phyloP scores from a whole-genome alignment of 192 early-diverging fungal species.

The Backusella morwellensis region DNA sequence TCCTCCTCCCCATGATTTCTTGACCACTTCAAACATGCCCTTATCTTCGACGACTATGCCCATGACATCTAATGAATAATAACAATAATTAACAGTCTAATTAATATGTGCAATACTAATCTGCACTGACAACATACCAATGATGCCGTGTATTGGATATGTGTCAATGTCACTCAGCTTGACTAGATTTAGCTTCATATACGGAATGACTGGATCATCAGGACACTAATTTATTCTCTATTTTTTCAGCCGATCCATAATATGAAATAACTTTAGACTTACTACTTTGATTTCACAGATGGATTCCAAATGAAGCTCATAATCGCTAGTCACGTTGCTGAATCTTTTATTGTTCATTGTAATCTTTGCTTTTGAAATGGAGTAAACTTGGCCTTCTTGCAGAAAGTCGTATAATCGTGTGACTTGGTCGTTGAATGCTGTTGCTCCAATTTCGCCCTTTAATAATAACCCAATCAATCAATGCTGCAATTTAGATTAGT shows the following conservation, averaged over 20 bases:
- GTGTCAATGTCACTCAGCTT: constrained; percentile 63
- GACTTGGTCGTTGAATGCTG: constrained; percentile 89
- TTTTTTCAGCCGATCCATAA: background rate
- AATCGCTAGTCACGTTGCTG: constrained; percentile 81
- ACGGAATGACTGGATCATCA: constrained; percentile 50
- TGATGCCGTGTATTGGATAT: constrained; percentile 62
- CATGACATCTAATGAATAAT: constrained; percentile 65
- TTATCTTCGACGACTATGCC: constrained; percentile 67
- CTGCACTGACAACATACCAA: constrained; percentile 43
- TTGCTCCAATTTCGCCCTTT: constrained; percentile 92
- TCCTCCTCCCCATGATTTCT: constrained; percentile 42
- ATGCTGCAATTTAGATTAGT: too few relatives aligned
- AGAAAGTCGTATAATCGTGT: constrained; percentile 73
- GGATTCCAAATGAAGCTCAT: constrained; percentile 85
- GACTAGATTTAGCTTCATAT: constrained; percentile 60
- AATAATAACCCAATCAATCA: background rate
- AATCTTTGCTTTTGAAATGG: constrained; percentile 76
- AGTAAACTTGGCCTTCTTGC: constrained; percentile 74
- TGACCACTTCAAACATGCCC: constrained; percentile 56
- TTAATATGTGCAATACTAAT: background rate
- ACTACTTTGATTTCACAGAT: constrained; percentile 56
- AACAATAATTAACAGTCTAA: background rate
- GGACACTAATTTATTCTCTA: constrained; percentile 42
- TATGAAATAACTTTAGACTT: constrained; percentile 1
- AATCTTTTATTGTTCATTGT: constrained; percentile 84